Evolutionary conservation across 83 land plant genomes (phyloP).

Genomic region (Picea abies): DNA sequence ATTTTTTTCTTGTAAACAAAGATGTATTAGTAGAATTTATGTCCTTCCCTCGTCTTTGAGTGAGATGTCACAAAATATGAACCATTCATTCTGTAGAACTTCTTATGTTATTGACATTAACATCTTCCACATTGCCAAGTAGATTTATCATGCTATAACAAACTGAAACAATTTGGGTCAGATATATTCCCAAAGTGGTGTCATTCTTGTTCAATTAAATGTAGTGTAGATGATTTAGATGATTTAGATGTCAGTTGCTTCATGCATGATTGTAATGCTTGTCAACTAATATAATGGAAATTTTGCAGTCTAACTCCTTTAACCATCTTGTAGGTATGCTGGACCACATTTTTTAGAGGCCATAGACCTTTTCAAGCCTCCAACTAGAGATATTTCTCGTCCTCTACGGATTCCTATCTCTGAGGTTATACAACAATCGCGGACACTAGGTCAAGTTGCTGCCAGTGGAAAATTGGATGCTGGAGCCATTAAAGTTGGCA

Average conservation of each 20-base stretch:
- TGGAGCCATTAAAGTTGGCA: slow-evolving; percentile 86
- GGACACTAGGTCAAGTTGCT: slow-evolving; percentile 74
- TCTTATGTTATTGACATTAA: too few relatives aligned
- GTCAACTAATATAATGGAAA: not conserved
- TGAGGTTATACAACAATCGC: slow-evolving; percentile 69
- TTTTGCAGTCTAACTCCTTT: not conserved
- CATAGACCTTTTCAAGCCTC: slow-evolving; percentile 80
- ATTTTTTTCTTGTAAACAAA: not conserved
- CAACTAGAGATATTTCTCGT: slow-evolving; percentile 67
- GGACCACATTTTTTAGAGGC: slow-evolving; percentile 75
- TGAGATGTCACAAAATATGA: not conserved
- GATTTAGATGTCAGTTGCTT: not conserved
- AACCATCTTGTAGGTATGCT: slow-evolving; percentile 54
- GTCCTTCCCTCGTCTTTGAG: too few relatives aligned
- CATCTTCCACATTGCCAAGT: not conserved
- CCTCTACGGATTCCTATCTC: slow-evolving; percentile 88
- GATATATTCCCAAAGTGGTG: not conserved
- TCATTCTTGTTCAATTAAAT: not conserved
- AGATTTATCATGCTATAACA: not conserved
- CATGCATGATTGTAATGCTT: not conserved
- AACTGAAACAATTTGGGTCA: not conserved
- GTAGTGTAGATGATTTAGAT: not conserved
- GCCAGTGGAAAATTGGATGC: slow-evolving; percentile 90
- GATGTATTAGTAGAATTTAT: not conserved
- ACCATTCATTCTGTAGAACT: not conserved